Evolutionary conservation across 139 green algal species (phyloP), one percentile per base, ranked within the genome.

Genomic region (Gonium pectorale): DNA sequence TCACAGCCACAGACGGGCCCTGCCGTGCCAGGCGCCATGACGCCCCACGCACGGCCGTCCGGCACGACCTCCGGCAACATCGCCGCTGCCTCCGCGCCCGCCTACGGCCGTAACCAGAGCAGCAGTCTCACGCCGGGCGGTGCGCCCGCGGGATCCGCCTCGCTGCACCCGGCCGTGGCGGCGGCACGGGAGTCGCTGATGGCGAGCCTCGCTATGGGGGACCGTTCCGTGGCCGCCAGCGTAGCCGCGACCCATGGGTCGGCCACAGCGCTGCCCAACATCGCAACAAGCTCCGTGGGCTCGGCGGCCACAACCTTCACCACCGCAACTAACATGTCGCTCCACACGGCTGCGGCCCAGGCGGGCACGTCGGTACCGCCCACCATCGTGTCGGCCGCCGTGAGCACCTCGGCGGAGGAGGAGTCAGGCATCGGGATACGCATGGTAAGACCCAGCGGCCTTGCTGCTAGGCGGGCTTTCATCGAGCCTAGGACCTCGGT

Each of bases 251-350:
- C 75, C 27, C 3, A 63, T 22, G 75, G 75, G 38, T 72, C 59
- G n/a, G 75, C 59, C 35, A 82, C 75, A 59, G 59, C 75, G 17
- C 17, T 82, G 43, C 78, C 64, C 13, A 84, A 84, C 78, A 84
- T 84, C 63, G 78, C 78, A 5, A 84, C 62, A 8, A 71, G 52
- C 44, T 75, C 62, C 1, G 63, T 84, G 33, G 78, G 78, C 33
- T 67, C 43, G 13, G 78, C 78, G 19, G 78, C 59, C 31, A 84
- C 78, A 44, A 69, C 78, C 44, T 75, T 84, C 78, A 84, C 78
- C 44, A 75, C 78, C 44, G 63, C 63, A 22, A 84, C 78, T 33
- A 75, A 84, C 46, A 84, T 74, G 62, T 75, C 63, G 2, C 51
- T 82, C 59, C 75, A 82, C 60, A 82, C 75, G 56, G 75, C 40